A percentile compares a stretch with the other conserved stretches of the same genome.
phyloP scores from a whole-genome alignment of 371 early-diverging fungal genomes.

The Rhizopus arrhizus region DNA sequence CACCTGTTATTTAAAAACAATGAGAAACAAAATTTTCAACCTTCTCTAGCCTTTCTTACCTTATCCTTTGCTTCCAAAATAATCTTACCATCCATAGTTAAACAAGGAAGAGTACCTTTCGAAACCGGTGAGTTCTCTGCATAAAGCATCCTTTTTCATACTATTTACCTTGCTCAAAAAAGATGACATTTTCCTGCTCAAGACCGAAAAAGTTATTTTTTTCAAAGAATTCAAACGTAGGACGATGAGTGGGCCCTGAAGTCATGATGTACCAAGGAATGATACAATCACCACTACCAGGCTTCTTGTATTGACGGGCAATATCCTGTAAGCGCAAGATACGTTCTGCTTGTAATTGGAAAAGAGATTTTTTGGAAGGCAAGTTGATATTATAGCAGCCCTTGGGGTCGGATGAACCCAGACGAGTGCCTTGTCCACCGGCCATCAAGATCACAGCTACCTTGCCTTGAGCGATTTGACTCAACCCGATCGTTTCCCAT shows the following conservation, averaged over 20 bases:
- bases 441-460: slow-evolving; percentile 92
- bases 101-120: slow-evolving; percentile 81
- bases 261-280: slow-evolving; percentile 97
- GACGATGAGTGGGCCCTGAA: slow-evolving; percentile 85
- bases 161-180: slow-evolving; percentile 81
- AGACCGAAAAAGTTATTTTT: slow-evolving; percentile 73
- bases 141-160: not conserved
- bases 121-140: slow-evolving; percentile 6
- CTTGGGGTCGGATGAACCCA: slow-evolving; percentile 78
- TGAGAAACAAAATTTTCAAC: slow-evolving; percentile 56
- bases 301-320: slow-evolving; percentile 53
- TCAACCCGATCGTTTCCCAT: slow-evolving; percentile 80
- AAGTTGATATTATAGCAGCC: slow-evolving; percentile 84
- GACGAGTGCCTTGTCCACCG: slow-evolving; percentile 82
- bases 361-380: slow-evolving; percentile 72
- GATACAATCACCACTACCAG: slow-evolving; percentile 43
- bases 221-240: slow-evolving; percentile 74
- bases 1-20: slow-evolving; percentile 42
- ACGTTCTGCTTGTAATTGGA: slow-evolving; percentile 81
- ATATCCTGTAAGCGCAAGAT: slow-evolving; percentile 81
- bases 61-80: slow-evolving; percentile 79
- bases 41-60: slow-evolving; percentile 78
- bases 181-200: slow-evolving; percentile 75
- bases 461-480: slow-evolving; percentile 79
- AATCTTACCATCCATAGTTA: slow-evolving; percentile 83